Conservation (phyloP, 1,139 yeast genomes). For the Magnusiomyces sp. region DNA sequence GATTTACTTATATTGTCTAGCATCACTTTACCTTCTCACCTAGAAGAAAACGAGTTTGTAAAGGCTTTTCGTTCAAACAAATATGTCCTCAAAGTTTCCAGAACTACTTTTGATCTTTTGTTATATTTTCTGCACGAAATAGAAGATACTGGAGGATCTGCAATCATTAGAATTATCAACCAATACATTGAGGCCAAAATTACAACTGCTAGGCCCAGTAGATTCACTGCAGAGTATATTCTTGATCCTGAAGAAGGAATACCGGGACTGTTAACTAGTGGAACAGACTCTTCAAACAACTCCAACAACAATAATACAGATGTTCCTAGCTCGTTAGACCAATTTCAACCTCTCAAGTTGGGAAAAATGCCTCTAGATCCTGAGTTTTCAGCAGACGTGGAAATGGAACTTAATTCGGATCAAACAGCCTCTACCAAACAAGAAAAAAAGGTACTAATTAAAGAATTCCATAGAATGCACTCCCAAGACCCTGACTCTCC, state of each 20-base stretch:
- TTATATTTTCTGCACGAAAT: conserved; percentile 85
- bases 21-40: conserved; percentile 69
- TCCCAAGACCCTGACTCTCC: conserved; percentile 59
- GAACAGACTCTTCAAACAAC: neutral
- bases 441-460: conserved; percentile 34
- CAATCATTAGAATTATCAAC: conserved; percentile 75
- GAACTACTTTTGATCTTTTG: conserved; percentile 76
- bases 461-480: conserved; percentile 38
- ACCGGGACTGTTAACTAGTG: conserved; percentile 40
- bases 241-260: conserved; percentile 58
- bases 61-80: conserved; percentile 63
- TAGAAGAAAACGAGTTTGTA: conserved; percentile 76
- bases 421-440: conserved; percentile 20
- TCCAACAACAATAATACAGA: neutral
- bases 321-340: conserved; percentile 17
- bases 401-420: conserved; percentile 55
- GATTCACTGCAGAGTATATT: conserved; percentile 27
- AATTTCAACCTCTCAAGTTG: conserved; percentile 64
- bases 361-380: conserved; percentile 83
- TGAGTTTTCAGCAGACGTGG: conserved; percentile 76
- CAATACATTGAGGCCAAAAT: conserved; percentile 71
- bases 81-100: conserved; percentile 68
- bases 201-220: conserved; percentile 31
- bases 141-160: conserved; percentile 87
- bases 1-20: conserved; percentile 69